phyloP scores from a whole-genome alignment of 257 asterid species.

The Schizonepeta tenuifolia region DNA sequence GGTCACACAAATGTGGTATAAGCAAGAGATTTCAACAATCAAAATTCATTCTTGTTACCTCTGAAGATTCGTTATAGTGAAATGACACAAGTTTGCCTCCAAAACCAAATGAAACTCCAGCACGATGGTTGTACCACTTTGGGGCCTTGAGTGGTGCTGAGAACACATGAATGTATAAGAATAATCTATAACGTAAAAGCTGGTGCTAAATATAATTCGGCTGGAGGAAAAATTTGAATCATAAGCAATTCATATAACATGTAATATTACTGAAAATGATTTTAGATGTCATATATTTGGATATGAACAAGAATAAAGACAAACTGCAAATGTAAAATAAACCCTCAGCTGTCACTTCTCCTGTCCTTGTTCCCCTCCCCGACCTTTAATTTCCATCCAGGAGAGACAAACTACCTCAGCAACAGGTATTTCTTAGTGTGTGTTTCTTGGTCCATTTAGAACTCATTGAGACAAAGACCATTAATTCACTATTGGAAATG shows the following conservation, averaged over 20 bases:
- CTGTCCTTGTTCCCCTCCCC: not conserved
- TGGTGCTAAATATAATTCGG: slow-evolving; percentile 12
- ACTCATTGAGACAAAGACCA: not conserved
- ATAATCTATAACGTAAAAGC: slow-evolving; percentile 33
- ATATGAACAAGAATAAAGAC: not conserved
- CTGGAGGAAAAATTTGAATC: not conserved
- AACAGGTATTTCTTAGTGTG: not conserved
- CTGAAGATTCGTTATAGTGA: slow-evolving; percentile 59
- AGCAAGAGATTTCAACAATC: slow-evolving; percentile 1
- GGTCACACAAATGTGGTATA: slow-evolving; percentile 25
- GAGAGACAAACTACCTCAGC: slow-evolving; percentile 11
- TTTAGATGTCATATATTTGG: not conserved
- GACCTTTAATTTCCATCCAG: slow-evolving; percentile 5
- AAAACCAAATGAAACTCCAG: slow-evolving; percentile 96
- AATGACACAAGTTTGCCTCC: slow-evolving; percentile 97
- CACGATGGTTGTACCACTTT: slow-evolving; percentile 84
- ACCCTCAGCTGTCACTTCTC: slow-evolving; percentile 9
- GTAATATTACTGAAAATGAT: slow-evolving; percentile 1
- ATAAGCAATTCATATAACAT: not conserved
- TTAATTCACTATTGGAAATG: not conserved
- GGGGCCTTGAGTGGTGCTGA: slow-evolving; percentile 89
- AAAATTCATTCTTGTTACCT: slow-evolving; percentile 50
- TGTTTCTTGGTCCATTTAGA: not conserved
- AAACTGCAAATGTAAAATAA: not conserved
- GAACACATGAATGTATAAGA: slow-evolving; percentile 34